Conservation (phyloP, 2,329 filamentous ascomycete genomes). For the Metarhizium humberi region DNA sequence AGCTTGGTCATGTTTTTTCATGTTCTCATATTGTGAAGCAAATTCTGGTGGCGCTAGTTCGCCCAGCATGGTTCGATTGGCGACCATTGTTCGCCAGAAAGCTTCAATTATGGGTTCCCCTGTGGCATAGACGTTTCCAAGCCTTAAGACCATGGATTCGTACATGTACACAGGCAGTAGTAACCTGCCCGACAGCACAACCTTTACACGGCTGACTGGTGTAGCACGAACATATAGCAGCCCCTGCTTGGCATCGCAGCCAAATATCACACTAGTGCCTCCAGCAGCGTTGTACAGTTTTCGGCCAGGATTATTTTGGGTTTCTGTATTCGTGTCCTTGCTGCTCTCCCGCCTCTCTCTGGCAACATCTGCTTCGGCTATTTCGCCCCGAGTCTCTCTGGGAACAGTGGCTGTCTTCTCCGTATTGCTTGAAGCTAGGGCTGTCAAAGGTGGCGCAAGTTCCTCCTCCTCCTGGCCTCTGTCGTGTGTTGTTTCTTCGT, state of each 20-base stretch:
- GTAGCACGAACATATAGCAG: not conserved
- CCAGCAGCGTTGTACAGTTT: conserved; percentile 4
- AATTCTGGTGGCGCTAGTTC: conserved; percentile 2
- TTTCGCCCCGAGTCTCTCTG: not conserved
- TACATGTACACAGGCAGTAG: conserved; percentile 2
- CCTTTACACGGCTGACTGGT: not conserved
- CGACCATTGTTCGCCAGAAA: conserved; percentile 6
- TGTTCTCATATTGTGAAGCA: conserved; percentile 4
- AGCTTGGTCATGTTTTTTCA: conserved; percentile 3
- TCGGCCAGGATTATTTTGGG: too few species aligned
- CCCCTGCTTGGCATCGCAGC: not conserved
- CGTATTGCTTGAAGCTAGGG: not conserved
- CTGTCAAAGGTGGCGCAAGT: not conserved
- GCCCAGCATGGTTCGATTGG: conserved; percentile 5
- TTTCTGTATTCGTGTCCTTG: not conserved
- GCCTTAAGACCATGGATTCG: not conserved
- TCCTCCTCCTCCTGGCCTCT: not conserved
- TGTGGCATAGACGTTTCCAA: conserved; percentile 4
- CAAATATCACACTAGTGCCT: not conserved
- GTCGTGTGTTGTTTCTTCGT: not conserved
- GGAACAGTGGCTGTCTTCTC: not conserved
- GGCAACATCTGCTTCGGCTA: not conserved
- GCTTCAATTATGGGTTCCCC: conserved; percentile 6
- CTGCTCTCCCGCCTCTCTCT: not conserved
- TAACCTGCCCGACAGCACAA: conserved; percentile 4